phyloP scores from a whole-genome alignment of 805 yeast species.

The Candida pseudoglaebosa region DNA sequence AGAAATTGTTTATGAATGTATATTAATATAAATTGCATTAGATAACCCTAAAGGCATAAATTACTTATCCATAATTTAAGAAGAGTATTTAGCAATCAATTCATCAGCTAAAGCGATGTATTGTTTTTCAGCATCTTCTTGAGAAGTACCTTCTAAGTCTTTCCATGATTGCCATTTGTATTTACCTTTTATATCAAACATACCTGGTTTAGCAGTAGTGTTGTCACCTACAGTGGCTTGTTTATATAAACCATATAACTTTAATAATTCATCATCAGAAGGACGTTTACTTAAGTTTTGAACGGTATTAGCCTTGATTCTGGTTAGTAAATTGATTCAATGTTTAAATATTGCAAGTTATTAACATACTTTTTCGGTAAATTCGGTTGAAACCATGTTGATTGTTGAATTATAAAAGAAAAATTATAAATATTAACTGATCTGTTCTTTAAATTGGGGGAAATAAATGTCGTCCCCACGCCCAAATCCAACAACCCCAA shows the following conservation, averaged over 20 bases:
- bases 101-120: slow-evolving; percentile 67
- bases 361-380: slow-evolving; percentile 27
- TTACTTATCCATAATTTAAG: not conserved
- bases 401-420: slow-evolving; percentile 3
- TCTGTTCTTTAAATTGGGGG: no score
- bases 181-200: slow-evolving; percentile 90
- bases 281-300: slow-evolving; percentile 74
- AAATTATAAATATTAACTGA: no score
- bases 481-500: no score
- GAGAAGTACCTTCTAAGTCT: slow-evolving; percentile 75
- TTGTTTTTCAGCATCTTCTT: slow-evolving; percentile 86
- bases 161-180: slow-evolving; percentile 99
- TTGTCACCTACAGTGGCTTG: slow-evolving; percentile 98
- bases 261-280: slow-evolving; percentile 77
- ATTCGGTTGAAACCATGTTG: slow-evolving; percentile 30
- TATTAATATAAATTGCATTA: not conserved
- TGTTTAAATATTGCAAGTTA: not conserved
- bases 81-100: slow-evolving; percentile 44
- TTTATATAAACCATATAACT: slow-evolving; percentile 88
- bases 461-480: no score
- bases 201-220: slow-evolving; percentile 80
- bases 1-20: not conserved
- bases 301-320: slow-evolving; percentile 69
- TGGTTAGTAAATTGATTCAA: not conserved
- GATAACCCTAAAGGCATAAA: not conserved